Evolutionary conservation across 78 protist species (phyloP).

Genomic region (Isochrysis galbana): DNA sequence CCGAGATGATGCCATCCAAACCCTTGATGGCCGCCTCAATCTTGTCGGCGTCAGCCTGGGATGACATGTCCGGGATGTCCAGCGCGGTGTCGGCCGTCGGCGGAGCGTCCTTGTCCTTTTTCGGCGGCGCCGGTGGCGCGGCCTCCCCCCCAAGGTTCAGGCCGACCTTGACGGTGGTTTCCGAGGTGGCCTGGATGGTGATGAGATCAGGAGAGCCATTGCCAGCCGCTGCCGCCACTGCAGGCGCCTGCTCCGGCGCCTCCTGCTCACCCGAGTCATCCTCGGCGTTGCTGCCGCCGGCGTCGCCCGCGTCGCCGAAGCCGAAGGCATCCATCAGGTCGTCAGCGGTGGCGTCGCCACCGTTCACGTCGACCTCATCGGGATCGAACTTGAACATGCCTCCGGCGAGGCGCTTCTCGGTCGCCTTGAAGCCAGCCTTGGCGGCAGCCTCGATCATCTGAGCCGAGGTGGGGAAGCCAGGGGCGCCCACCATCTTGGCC

Average conservation of each 20-base stretch:
- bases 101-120: no score
- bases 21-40: no score
- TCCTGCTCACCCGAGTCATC: neutral
- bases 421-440: neutral
- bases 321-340: neutral
- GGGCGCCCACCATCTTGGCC: no score
- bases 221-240: neutral
- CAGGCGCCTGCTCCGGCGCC: neutral
- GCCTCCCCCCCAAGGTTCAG: neutral
- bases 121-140: neutral
- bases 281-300: neutral
- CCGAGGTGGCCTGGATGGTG: neutral
- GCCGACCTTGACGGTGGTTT: neutral
- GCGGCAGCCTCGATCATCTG: no score
- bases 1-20: no score
- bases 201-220: neutral
- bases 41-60: no score
- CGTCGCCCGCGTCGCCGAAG: neutral
- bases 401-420: neutral
- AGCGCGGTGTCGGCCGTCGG: no score
- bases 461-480: no score
- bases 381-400: conserved; percentile 7
- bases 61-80: no score
- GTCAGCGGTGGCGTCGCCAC: conserved; percentile 11
- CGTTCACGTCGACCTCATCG: conserved; percentile 4